phyloP scores from a whole-genome alignment of 768 basidiomycete species.

The Mycena epipterygia region DNA sequence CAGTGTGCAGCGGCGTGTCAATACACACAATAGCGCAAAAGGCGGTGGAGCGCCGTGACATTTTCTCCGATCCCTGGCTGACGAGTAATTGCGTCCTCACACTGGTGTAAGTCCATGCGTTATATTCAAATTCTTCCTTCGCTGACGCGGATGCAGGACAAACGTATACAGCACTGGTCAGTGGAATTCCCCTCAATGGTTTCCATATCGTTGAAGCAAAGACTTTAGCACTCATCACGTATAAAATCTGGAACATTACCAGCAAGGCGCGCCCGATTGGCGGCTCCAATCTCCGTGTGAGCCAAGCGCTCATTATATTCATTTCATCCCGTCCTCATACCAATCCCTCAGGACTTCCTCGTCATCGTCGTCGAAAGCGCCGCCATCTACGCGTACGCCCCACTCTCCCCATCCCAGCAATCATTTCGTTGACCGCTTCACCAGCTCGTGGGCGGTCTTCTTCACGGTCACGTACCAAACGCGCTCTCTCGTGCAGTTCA shows the following conservation, averaged over 20 bases:
- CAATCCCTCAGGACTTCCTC: constrained; percentile 18
- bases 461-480: constrained; percentile 26
- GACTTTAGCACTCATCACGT: constrained; percentile 1
- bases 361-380: constrained; percentile 34
- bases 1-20: constrained; percentile 28
- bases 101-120: constrained; percentile 14
- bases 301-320: not conserved
- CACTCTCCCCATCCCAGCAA: not conserved
- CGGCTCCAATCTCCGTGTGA: constrained; percentile 23
- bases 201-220: not conserved
- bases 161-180: constrained; percentile 28
- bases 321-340: not conserved
- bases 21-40: constrained; percentile 20
- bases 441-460: constrained; percentile 27
- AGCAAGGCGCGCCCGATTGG: constrained; percentile 22
- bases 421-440: not conserved
- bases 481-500: constrained; percentile 28
- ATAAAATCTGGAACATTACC: constrained; percentile 27
- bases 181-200: not conserved
- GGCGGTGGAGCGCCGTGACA: not conserved
- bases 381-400: constrained; percentile 29
- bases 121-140: not conserved
- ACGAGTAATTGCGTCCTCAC: constrained; percentile 30
- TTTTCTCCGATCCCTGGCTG: constrained; percentile 32
- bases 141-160: not conserved